Conservation (phyloP, 306 rosid species). For the Glycine soja region DNA sequence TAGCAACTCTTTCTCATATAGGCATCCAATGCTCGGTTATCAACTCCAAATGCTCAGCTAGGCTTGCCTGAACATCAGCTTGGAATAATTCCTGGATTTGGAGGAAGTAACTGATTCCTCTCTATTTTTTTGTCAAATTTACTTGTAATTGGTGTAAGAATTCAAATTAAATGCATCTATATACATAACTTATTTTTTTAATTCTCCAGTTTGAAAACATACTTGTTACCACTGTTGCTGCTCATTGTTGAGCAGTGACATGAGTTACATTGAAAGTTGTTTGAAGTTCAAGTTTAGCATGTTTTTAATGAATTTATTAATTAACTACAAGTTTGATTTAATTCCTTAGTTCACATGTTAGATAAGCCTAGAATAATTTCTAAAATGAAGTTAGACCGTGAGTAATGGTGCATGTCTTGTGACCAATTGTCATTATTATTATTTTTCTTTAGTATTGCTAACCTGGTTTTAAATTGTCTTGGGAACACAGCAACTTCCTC, state of each 20-base stretch:
- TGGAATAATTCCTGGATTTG: constrained; percentile 97
- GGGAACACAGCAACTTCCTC: constrained; percentile 99
- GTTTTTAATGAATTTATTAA: constrained; percentile 10
- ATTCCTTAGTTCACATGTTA: constrained; percentile 23
- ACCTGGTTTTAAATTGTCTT: constrained; percentile 51
- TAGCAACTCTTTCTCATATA: constrained; percentile 44
- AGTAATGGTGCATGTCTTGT: not conserved
- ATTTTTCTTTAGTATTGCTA: constrained; percentile 26
- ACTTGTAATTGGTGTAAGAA: constrained; percentile 22
- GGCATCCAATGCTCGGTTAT: constrained; percentile 92
- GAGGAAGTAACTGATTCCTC: constrained; percentile 62
- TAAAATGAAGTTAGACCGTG: constrained; percentile 16
- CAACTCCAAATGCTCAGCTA: constrained; percentile 86
- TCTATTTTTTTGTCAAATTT: constrained; percentile 9
- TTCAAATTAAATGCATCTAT: constrained; percentile 35
- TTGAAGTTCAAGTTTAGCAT: constrained; percentile 30
- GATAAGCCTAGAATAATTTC: constrained; percentile 23
- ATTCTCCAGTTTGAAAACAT: constrained; percentile 28
- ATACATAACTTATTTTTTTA: not conserved
- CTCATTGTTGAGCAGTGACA: constrained; percentile 7
- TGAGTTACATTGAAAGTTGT: constrained; percentile 2
- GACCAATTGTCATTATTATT: constrained; percentile 23
- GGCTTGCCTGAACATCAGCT: constrained; percentile 99
- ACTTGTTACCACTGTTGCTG: constrained; percentile 11
- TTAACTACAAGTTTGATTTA: constrained; percentile 24